Evolutionary conservation across 768 basidiomycete species (phyloP).

Genomic region (Tylopilus sp.): DNA sequence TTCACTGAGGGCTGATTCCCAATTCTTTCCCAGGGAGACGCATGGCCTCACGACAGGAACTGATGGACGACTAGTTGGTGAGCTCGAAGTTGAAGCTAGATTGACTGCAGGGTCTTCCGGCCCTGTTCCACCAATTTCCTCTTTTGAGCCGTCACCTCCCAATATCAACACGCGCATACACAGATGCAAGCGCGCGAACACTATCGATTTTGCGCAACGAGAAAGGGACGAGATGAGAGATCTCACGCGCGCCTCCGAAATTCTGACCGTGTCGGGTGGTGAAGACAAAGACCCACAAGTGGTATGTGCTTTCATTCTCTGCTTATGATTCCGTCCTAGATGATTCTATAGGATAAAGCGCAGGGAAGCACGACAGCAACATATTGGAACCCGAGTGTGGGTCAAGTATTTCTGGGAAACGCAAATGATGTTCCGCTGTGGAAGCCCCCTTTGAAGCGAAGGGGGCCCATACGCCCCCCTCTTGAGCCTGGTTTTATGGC

Average conservation of each 20-base stretch:
- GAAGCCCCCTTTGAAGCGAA: slow-evolving; percentile 23
- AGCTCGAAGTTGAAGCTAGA: slow-evolving; percentile 21
- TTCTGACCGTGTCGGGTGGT: slow-evolving; percentile 46
- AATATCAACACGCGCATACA: slow-evolving; percentile 19
- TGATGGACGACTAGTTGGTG: slow-evolving; percentile 25
- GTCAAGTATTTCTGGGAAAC: slow-evolving; percentile 81
- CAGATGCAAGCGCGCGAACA: slow-evolving; percentile 43
- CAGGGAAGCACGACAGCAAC: slow-evolving; percentile 36
- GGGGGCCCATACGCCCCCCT: neutral
- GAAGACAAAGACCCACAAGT: slow-evolving; percentile 10
- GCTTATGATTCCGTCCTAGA: neutral
- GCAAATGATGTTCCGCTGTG: slow-evolving; percentile 70
- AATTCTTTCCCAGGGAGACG: neutral
- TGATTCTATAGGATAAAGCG: slow-evolving; percentile 15
- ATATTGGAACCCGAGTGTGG: slow-evolving; percentile 53
- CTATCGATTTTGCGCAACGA: slow-evolving; percentile 76
- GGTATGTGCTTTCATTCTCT: slow-evolving; percentile 2
- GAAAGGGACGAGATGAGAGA: slow-evolving; percentile 91
- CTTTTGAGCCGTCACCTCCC: neutral
- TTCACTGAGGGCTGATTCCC: neutral
- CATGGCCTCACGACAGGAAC: slow-evolving; percentile 31
- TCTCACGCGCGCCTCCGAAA: slow-evolving; percentile 79
- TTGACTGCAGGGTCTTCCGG: slow-evolving; percentile 4
- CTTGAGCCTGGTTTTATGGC: neutral
- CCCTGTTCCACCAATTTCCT: neutral